phyloP scores from a whole-genome alignment of 768 basidiomycete genomes.

The Collybia mongolica region DNA sequence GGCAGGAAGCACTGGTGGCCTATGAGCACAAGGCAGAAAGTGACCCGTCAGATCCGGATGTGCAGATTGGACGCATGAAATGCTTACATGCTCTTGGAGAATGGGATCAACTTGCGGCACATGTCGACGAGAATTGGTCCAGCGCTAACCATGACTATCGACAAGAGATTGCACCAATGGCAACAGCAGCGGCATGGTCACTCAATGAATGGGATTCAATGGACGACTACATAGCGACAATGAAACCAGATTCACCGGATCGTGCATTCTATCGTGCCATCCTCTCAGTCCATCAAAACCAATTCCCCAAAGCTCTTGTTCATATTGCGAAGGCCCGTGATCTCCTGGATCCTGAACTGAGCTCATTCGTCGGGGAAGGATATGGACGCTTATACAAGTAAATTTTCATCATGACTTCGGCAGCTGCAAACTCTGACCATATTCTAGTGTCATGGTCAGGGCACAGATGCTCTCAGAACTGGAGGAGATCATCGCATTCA shows the following conservation, averaged over 20 bases:
- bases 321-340: slow-evolving; percentile 95
- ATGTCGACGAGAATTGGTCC: slow-evolving; percentile 87
- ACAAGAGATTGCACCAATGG: slow-evolving; percentile 92
- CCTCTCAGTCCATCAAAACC: slow-evolving; percentile 92
- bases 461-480: slow-evolving; percentile 98
- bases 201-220: slow-evolving; percentile 96
- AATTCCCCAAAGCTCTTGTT: slow-evolving; percentile 85
- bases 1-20: slow-evolving; percentile 89
- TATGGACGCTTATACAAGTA: slow-evolving; percentile 98
- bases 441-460: slow-evolving; percentile 83
- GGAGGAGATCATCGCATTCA: slow-evolving; percentile 96
- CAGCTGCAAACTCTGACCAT: neutral
- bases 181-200: slow-evolving; percentile 96
- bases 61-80: slow-evolving; percentile 90
- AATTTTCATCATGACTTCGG: slow-evolving; percentile 21
- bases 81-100: slow-evolving; percentile 97
- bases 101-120: slow-evolving; percentile 87
- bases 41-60: slow-evolving; percentile 75
- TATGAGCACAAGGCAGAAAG: slow-evolving; percentile 77
- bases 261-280: slow-evolving; percentile 96
- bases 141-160: slow-evolving; percentile 81
- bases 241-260: slow-evolving; percentile 92
- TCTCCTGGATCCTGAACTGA: slow-evolving; percentile 86
- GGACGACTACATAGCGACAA: slow-evolving; percentile 94
- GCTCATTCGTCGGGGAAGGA: slow-evolving; percentile 89